Base-by-base conservation (phyloP, 1,139 yeast genomes). In the Diutina rugosa region DNA sequence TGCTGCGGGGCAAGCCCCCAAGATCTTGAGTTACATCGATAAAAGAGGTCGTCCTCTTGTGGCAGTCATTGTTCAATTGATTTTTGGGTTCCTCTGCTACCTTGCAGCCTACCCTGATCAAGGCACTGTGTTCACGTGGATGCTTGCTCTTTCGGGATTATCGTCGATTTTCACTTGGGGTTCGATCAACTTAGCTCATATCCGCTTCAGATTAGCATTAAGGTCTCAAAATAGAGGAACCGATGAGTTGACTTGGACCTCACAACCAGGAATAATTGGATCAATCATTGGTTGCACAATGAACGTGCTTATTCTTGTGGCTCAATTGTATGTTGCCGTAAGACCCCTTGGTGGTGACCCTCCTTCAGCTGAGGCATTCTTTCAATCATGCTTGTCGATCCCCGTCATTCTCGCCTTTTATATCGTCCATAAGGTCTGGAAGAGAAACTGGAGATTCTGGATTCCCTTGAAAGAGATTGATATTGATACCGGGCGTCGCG, bases 81-180 rank as follows among this genome's bases (percentile, higher is more conserved):
- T 59, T 73, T 46, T 71, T 84, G 96, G 95, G 49, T 74, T 87
- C 47, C 75, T 89, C 57, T 82, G 88, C 61, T 89, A 83, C 72
- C 73, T 87, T 60, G 90, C 90, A 45, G 89, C 95, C 45, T 79
- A 85, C 55, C 69, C 77, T 28, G 74, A 83, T 58, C 81, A 87
- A 68, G 82, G 79, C 59, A 78, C 74, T 41, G 88, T 89, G 14
- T 90, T 90, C 69, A 75, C 74, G 62, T 90, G 97, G 96, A 73
- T 90, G 65, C 73, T 88, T 67, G 88, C 96, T 30, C 73, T 90
- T 55, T 86, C 96, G 16, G 95, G 95, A 58, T 80, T 89, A 61
- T 85, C 95, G 53, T 85, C 96, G 1, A 76, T 90, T 58, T 88
- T 89, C 69, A 87, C 95, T 6, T 89, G 96, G 95, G 82, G 82